Evolutionary conservation across 2,329 filamentous ascomycete genomes (phyloP), one percentile per base, ranked within the genome.

Genomic region (Beauveria caledonica): DNA sequence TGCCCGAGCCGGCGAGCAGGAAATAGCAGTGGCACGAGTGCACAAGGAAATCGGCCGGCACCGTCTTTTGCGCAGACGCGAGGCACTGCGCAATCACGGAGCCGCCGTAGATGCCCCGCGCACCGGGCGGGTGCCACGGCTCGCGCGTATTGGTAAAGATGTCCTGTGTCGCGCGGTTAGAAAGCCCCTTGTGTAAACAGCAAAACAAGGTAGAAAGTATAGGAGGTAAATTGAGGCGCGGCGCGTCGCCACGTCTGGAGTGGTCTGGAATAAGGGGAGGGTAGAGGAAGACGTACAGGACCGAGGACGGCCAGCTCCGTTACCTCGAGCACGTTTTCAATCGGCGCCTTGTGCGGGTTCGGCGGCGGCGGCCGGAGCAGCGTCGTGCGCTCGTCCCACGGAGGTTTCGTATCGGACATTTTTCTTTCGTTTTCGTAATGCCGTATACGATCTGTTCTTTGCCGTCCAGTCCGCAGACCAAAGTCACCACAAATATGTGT

Each of bases 21-120:
- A 99, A 99, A 79, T 97, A 99, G 83, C 94, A 97, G 81, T 99
- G 94, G 89, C 96, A 97, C 70, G 88, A 93, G 79, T 99, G 94
- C 54, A 94, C 86, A 62, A 86, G 83, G 74, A 96, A 97, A 71
- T 89, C 80, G 27, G 79, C 73, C 0, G 88, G 87, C 2, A 99
- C 90, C 9, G 94, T 99, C 70, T 86, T 85, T 73, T 96, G 92
- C 25, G 91, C 94, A 2, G 94, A 91, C 50, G 89, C 83, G 27
- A 97, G 86, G 69, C 84, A 92, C 80, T 97, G 93, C 52, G 93
- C 92, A 67, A 99, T 97, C 42, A 95, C 92, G 60, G 89, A 86
- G 65, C 92, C 92, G 71, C 94, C 94, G 70, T 91, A 99, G 74
- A 99, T 92, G 63, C 94, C 94, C 58, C 94, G 86, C 3, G 94